Evolutionary conservation across 2,329 filamentous ascomycete species (phyloP), one percentile per base, ranked within the genome.

Genomic region (Hypoxylon sp.): DNA sequence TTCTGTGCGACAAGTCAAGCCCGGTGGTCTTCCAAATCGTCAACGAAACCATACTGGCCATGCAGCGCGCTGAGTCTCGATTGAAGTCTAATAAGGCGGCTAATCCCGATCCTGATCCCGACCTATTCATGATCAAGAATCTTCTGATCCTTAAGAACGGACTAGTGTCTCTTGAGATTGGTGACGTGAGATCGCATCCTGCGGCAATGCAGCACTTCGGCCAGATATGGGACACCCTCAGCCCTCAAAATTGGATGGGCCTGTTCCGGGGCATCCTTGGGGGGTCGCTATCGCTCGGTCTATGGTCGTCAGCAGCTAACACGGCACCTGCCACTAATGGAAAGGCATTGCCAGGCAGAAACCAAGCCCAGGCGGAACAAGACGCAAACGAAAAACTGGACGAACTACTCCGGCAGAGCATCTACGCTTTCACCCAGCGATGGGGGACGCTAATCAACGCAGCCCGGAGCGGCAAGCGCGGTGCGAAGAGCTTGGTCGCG

Each of bases 71-170:
- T 23, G 90, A 92, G 65, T 78, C 82, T 4, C 84, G 85, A 58
- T 88, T 96, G 65, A 83, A 86, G 53, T 83, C 83, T 29, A 86
- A 85, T 61, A 82, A 80, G 63, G 70, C 75, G 53, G 80, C 83
- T 18, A 72, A 69, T 40, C 72, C 72, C 1, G 82, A 84, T 1
- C 82, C 88, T 5, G 92, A 98, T 71, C 85, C 90, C 0, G 90
- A 97, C 66, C 83, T 99, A 3, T 99, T 99, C 75, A 88, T 97
- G 70, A 88, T 99, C 68, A 95, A 94, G 67, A 97, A 99, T 72
- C 83, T 99, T 1, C 88, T 99, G 46, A 88, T 97, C 46, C 84
- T 99, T 48, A 98, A 98, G 75, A 96, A 97, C 72, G 91, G 97
- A 72, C 90, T 99, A 48, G 88, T 99, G 21, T 93, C 93, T 8